A percentile compares a stretch with the other conserved stretches of the same genome.
Conservation (phyloP, 108 stramenopile species). For the Mayamaea pseudoterrestris region DNA sequence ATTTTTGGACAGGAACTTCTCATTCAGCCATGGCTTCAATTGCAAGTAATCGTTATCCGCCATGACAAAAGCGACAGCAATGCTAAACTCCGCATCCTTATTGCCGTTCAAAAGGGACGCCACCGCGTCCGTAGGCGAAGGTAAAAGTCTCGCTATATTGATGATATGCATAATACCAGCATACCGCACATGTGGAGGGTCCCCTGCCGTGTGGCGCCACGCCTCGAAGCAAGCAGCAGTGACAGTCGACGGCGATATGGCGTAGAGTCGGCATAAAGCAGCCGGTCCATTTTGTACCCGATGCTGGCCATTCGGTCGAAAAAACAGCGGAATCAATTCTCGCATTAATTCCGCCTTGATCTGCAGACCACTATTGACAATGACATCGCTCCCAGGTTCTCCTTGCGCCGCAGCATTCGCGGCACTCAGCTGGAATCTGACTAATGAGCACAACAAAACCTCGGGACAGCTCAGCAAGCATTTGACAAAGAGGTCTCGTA, state of each 20-base stretch:
- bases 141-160: slow-evolving; percentile 54
- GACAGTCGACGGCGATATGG: slow-evolving; percentile 75
- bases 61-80: slow-evolving; percentile 74
- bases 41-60: slow-evolving; percentile 74
- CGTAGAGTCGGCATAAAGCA: slow-evolving; percentile 76
- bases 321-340: slow-evolving; percentile 86
- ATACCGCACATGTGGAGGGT: slow-evolving; percentile 39
- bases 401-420: slow-evolving; percentile 14
- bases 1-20: slow-evolving; percentile 33
- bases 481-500: slow-evolving; percentile 63
- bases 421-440: slow-evolving; percentile 37
- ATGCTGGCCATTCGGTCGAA: slow-evolving; percentile 60
- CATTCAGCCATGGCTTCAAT: slow-evolving; percentile 61
- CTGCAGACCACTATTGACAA: slow-evolving; percentile 60
- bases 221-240: slow-evolving; percentile 79
- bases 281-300: slow-evolving; percentile 64
- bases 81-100: slow-evolving; percentile 73
- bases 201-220: slow-evolving; percentile 62
- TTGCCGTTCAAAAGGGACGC: slow-evolving; percentile 52
- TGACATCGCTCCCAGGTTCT: slow-evolving; percentile 17
- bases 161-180: slow-evolving; percentile 73
- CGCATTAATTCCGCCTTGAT: slow-evolving; percentile 84
- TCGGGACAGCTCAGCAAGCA: slow-evolving; percentile 65
- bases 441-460: slow-evolving; percentile 63
- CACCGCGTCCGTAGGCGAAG: slow-evolving; percentile 53